Base-by-base conservation (phyloP, 495 filamentous ascomycete species). In the Penicillium ochrochloron region DNA sequence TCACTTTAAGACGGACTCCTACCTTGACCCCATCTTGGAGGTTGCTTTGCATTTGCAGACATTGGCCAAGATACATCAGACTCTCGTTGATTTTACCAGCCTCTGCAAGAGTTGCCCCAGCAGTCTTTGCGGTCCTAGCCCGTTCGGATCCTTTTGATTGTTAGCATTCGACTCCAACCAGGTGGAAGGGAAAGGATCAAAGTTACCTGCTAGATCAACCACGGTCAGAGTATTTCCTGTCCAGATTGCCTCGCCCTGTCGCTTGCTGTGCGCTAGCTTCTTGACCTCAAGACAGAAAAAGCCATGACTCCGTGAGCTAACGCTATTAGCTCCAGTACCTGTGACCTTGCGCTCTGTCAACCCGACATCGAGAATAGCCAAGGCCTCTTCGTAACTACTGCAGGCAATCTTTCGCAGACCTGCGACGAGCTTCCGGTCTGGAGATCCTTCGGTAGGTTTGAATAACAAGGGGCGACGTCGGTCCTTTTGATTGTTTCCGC, bases 61-160 rank as follows among this genome's bases (percentile, higher is more conserved):
- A 98, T 73, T 98, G 96, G 1, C 95, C 95, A 1, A 99, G 86
- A 75, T 97, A 97, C 96, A 99, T 99, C 70, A 99, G 76, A 69
- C 89, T 93, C 73, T 97, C 93, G 72, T 99, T 99, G 70, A 99
- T 99, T 75, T 97, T 97, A 19, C 95, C 96, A 23, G 95, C 96
- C 76, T 99, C 95, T 0, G 90, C 93, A 3, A 99, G 85, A 1
- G 94, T 97, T 0, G 92, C 88, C 21, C 95, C 94, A 0, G 92
- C 90, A 21, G 96, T 97, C 78, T 97, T 97, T 15, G 96, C 93
- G 59, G 93, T 92, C 68, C 93, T 84, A 23, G 94, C 94, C 59
- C 95, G 89, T 76, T 99, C 95, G 59, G 95, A 97, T 10, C 88
- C 86, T 87, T n/a, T 34, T 0, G 9, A 23, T 33, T 17, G 58